These are phyloP conservation scores for Scutellaria barbata DNA, from an alignment of 257 asterid species.

Conservation along the genomic window DNA sequence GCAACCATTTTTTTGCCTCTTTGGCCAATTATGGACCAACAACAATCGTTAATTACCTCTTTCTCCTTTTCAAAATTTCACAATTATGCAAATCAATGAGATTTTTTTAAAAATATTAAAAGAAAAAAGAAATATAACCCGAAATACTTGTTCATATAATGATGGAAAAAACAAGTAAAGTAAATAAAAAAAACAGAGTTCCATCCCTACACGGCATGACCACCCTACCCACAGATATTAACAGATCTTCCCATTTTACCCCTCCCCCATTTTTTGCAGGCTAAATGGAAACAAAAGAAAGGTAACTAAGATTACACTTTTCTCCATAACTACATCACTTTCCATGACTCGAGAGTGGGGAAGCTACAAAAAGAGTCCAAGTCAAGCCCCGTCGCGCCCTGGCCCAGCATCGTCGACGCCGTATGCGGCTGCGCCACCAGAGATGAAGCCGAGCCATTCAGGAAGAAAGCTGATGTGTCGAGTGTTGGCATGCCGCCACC, in stretches of 20 bases:
- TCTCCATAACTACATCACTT: constrained; percentile 44
- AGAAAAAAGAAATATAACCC: background rate
- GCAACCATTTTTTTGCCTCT: background rate
- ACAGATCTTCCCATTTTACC: constrained; percentile 52
- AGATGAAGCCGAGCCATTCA: constrained; percentile 44
- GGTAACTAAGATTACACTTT: constrained; percentile 35
- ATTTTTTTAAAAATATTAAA: no score
- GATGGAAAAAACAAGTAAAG: constrained; percentile 30
- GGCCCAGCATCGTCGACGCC: constrained; percentile 25
- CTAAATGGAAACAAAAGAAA: constrained; percentile 34
- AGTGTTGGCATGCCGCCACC: constrained; percentile 50
- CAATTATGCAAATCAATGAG: background rate
- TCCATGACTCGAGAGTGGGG: constrained; percentile 96
- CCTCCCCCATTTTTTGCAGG: constrained; percentile 36
- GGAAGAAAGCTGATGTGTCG: constrained; percentile 61
- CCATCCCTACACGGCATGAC: constrained; percentile 40
- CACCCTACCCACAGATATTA: constrained; percentile 37
- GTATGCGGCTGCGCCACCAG: constrained; percentile 37
- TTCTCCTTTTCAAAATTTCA: background rate
- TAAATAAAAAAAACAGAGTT: constrained; percentile 34
- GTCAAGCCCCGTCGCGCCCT: constrained; percentile 49
- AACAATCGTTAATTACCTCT: background rate
- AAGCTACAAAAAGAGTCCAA: constrained; percentile 62
- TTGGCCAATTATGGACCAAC: constrained; percentile 32
- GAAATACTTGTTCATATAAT: constrained; percentile 32